phyloP scores from a whole-genome alignment of 352 stramenopile species.

The Pythium utonaiense region DNA sequence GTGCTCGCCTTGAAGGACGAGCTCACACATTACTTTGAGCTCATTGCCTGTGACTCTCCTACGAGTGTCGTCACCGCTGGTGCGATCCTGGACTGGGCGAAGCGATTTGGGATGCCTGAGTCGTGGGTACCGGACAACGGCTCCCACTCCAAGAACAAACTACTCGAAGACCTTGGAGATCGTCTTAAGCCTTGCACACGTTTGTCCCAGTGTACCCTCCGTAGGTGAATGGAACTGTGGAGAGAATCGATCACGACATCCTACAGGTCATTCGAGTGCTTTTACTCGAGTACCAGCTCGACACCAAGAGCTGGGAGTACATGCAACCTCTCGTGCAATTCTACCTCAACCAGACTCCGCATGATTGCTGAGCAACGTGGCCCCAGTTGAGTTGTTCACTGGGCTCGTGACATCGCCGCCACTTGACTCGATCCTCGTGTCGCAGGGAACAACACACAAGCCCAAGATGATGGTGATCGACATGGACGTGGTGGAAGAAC shows the following conservation, averaged over 20 bases:
- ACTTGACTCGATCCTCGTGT: constrained; percentile 1
- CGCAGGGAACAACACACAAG: neutral
- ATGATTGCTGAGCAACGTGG: constrained; percentile 9
- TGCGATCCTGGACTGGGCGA: constrained; percentile 10
- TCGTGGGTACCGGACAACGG: constrained; percentile 9
- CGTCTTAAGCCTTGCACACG: constrained; percentile 1
- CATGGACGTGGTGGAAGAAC: neutral
- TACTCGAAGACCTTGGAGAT: constrained; percentile 5
- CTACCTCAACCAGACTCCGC: constrained; percentile 21
- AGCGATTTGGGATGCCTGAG: constrained; percentile 2
- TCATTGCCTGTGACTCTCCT: constrained; percentile 4
- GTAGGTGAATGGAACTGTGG: constrained; percentile 22
- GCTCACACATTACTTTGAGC: constrained; percentile 12
- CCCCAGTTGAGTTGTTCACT: constrained; percentile 23
- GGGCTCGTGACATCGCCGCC: neutral
- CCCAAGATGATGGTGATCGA: constrained; percentile 7
- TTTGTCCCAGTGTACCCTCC: constrained; percentile 13
- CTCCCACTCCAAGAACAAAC: constrained; percentile 16
- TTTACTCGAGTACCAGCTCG: constrained; percentile 15
- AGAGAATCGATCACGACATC: constrained; percentile 21
- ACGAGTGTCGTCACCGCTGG: constrained; percentile 2
- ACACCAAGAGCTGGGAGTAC: constrained; percentile 12
- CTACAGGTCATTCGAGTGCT: constrained; percentile 18
- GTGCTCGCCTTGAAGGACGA: constrained; percentile 15
- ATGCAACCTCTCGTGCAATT: constrained; percentile 18